Conservation (phyloP, 148 eudicot species). For the Spergularia marina region DNA sequence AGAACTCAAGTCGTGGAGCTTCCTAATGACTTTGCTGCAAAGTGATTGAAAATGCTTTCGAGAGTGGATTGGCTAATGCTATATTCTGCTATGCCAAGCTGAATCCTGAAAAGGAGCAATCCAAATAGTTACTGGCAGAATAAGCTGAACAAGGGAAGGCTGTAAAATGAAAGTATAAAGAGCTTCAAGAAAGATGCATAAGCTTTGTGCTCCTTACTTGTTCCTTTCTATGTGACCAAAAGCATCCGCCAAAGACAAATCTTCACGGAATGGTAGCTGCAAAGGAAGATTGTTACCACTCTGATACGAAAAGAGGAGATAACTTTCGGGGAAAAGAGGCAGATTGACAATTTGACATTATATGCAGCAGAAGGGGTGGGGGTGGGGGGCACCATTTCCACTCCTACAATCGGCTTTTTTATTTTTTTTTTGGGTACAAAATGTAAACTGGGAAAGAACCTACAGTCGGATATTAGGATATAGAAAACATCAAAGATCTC, state of each 20-base stretch:
- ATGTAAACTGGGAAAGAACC: no score
- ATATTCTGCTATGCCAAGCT: constrained; percentile 80
- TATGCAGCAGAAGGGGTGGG: neutral
- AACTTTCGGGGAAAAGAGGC: neutral
- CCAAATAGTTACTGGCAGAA: constrained; percentile 4
- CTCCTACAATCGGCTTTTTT: neutral
- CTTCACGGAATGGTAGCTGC: constrained; percentile 73
- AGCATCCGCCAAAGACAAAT: constrained; percentile 83
- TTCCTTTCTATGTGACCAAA: constrained; percentile 92
- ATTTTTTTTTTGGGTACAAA: no score
- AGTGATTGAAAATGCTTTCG: constrained; percentile 93
- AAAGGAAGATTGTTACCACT: constrained; percentile 13
- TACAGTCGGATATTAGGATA: neutral
- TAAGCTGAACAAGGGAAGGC: neutral
- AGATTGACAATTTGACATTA: neutral
- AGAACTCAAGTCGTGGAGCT: neutral
- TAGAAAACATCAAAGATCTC: neutral
- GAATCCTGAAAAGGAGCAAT: constrained; percentile 40
- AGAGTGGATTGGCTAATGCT: constrained; percentile 97
- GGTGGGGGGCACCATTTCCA: neutral
- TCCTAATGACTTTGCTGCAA: constrained; percentile 73
- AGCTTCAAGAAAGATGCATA: constrained; percentile 9
- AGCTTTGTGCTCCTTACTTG: constrained; percentile 42
- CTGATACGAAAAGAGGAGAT: neutral
- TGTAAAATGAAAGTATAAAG: neutral